Base-by-base conservation (phyloP, 2,329 filamentous ascomycete species). In the Cyphellophora europaea region DNA sequence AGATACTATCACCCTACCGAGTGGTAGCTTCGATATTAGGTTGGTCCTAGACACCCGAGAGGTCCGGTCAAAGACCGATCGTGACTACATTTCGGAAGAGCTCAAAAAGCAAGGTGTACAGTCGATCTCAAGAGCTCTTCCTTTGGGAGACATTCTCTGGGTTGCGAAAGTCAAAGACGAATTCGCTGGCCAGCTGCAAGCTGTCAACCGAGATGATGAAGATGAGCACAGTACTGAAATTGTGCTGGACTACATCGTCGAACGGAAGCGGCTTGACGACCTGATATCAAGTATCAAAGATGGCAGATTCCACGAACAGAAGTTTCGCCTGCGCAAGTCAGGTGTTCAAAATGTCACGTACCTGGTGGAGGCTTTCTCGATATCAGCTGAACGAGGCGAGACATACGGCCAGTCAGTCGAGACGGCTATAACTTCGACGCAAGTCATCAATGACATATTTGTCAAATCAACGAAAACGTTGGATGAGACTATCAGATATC, bases 221-320 rank as follows among this genome's bases (percentile, higher is more conserved):
- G 63, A 65, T 40, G 62, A 63, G 53, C 56, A 57, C 11, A 76
- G 79, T 11, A 71, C 76, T 39, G 82, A 88, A 53, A 59, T 89
- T 10, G 74, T 86, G 30, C 65, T 91, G 4, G 83, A 89, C 55
- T 85, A 79, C 68, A 83, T 91, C 29, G 72, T 87, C 2, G 84
- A 91, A 58, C 71, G 84, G 41, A 91, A 91, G 53, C 70, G 84
- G 6, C 69, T 88, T 0, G 83, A 89, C 51, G 84, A 91, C 53
- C 62, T 91, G 30, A 70, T 89, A n/a, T 65, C 71, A 33, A 87
- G 81, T 42, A 85, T 91, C 59, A 86, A 82, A 55, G 84, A 89
- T 43, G 82, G 82, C 1, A 76, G 84, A 2, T 89, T 87, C 48
- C 79, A 81, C 47, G 84, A 91, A 54, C 84, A 91, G 53, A 89